Evolutionary conservation across 176 grass and related monocot species (phyloP).

Genomic region (Ananas comosus): DNA sequence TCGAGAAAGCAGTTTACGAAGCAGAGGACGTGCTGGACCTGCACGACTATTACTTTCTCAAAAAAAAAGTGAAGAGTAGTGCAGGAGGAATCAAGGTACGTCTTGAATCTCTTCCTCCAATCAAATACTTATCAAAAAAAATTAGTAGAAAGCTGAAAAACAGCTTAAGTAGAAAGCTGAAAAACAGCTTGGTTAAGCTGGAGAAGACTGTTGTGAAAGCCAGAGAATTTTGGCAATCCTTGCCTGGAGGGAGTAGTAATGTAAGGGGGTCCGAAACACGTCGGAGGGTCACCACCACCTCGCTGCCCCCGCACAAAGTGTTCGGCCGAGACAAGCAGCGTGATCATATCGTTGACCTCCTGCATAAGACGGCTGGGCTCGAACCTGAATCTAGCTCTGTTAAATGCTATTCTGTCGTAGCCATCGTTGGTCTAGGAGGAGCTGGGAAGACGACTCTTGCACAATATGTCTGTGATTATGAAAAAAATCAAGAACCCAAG

Average conservation of each 20-base stretch:
- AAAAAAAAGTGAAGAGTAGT: too few species aligned
- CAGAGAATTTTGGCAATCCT: too few species aligned
- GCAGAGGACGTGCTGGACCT: too few species aligned
- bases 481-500: not conserved
- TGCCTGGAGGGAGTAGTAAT: too few species aligned
- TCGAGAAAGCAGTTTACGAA: too few species aligned
- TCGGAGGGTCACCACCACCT: not conserved
- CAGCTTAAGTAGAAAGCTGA: too few species aligned
- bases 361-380: not conserved
- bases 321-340: not conserved
- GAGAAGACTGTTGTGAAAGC: too few species aligned
- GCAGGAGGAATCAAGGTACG: not conserved
- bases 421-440: constrained; percentile 21
- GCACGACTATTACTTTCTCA: too few species aligned
- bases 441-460: constrained; percentile 29
- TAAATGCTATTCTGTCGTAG: not conserved
- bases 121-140: not conserved
- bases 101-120: not conserved
- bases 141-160: too few species aligned
- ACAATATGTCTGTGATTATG: constrained; percentile 8
- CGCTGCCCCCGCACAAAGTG: not conserved
- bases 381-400: not conserved
- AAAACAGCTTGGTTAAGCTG: too few species aligned
- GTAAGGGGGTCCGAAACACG: too few species aligned
- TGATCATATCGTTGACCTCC: not conserved